A percentile compares a stretch with the other conserved stretches of the same genome.
phyloP scores from a whole-genome alignment of 2,329 filamentous ascomycete species.

The Alternaria arborescens region DNA sequence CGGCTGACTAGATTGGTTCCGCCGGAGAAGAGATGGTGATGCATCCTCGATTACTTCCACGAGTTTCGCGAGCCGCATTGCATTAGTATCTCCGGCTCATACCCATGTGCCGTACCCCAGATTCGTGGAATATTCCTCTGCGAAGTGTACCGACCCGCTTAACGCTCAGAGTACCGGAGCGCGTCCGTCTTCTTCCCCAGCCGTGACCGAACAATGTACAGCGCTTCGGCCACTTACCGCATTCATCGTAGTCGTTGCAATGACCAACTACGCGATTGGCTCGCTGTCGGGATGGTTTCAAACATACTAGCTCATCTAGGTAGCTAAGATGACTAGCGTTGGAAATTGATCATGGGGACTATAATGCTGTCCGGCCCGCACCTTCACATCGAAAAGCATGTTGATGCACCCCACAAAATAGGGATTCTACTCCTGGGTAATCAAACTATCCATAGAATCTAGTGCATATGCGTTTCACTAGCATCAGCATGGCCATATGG shows the following conservation, averaged over 20 bases:
- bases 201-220: not conserved
- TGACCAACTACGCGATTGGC: constrained; percentile 6
- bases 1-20: not conserved
- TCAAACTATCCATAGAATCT: not conserved
- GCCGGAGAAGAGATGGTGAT: not conserved
- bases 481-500: not conserved
- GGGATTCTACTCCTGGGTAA: constrained; percentile 6
- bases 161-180: constrained; percentile 2
- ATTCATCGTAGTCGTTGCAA: constrained; percentile 6
- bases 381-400: constrained; percentile 12
- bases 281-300: constrained; percentile 12
- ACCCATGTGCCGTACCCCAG: constrained; percentile 1
- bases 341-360: constrained; percentile 14
- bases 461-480: constrained; percentile 2
- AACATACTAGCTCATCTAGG: not conserved
- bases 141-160: not conserved
- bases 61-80: constrained; percentile 1
- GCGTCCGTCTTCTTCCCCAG: not conserved
- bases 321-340: not conserved
- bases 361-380: constrained; percentile 15
- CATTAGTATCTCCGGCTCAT: constrained; percentile 7
- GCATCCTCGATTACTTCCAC: not conserved
- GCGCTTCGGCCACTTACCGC: constrained; percentile 8
- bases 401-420: constrained; percentile 7
- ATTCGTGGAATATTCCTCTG: constrained; percentile 14